Evolutionary conservation across 116 monocot genomes (phyloP), one percentile per base, ranked within the genome.

Genomic region (Papilionanthe hybrid): DNA sequence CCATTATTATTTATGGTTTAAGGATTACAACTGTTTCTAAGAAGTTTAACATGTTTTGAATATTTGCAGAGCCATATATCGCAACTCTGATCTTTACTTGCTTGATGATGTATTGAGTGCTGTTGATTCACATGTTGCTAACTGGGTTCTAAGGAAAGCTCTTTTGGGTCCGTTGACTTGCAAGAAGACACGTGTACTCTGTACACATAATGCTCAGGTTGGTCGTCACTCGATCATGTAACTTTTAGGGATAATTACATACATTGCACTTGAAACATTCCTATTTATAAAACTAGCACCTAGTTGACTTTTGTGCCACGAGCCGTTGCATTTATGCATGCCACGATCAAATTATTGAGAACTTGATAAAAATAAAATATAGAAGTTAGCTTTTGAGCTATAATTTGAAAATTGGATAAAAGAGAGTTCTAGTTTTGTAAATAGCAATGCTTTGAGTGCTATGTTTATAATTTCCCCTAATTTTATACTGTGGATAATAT

Each of bases 61-160:
- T 72, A 27, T 78, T 81, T 82, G 58, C 87, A 99, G 99, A 87
- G 99, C 99, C 75, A 76, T 93, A 42, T 99, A 99, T 83, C 84
- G 85, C 76, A 83, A 87, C 5, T 88, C 91, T 28, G 99, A 99
- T 83, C 78, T 99, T 72, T 91, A 89, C 78, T 79, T 99, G 79
- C 90, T 99, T 82, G 99, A 99, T 86, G 99, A 99, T 85, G 82
- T 99, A 57, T 87, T 99, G 57, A 99, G 95, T 83, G 91, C 99
- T 29, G 99, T 99, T 87, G 99, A 99, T 89, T 87, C 99, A 55
- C 99, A 94, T 84, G 99, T 99, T 90, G 93, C 95, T 57, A 81
- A 78, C 44, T 93, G 90, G 95, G 92, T 99, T 78, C 80, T 95
- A 76, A 83, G 90, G 18, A 91, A 88, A 79, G 85, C 90, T 60